Base-by-base conservation (phyloP, 805 yeast species). In the Candida ascalaphidarum region DNA sequence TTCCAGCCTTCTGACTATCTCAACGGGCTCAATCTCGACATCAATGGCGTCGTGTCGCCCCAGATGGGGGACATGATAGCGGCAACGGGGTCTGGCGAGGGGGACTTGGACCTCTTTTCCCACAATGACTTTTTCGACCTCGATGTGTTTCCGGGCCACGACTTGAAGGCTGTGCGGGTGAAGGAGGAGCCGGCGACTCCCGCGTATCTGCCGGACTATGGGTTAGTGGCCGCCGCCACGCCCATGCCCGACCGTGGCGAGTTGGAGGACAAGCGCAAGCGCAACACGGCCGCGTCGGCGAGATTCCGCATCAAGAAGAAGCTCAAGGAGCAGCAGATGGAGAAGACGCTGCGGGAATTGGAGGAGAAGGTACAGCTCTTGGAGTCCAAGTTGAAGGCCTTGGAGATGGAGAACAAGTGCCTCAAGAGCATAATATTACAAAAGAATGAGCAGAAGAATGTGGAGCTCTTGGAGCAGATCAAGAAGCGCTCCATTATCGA, bases 341-440 rank as follows among this genome's bases (percentile, higher is more conserved):
- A 72, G 39, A 65, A 76, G 34, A 74, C 69, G 33, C 69, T 88
- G 12, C 71, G 73, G 41, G 88, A 81, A 34, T 64, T 89, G 42
- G 76, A 74, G 41, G 88, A 81, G 18, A 56, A 72, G 35, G 77
- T 88, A 11, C 57, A 63, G 26, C 60, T 61, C 14, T 65, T 86
- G 36, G 94, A 86, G 52, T 67, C 71, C 46, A 77, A 77, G 47
- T 74, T 92, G 33, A 77, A 77, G 52, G 83, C 89, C 31, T 60
- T 89, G 39, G 95, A 88, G 57, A 84, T 85, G 94, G 98, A 89
- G 58, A 89, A 89, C 59, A 73, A 77, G 46, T 67, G 94, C 53
- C 66, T 89, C 42, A 74, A 83, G 58, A 81, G 81, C 48, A 61
- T 92, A 41, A 88, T 89, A 14, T 79, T 81, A 25, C 89, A 85